Conservation (phyloP, 2,329 filamentous ascomycete genomes). For the Lasiodiplodia sp. region DNA sequence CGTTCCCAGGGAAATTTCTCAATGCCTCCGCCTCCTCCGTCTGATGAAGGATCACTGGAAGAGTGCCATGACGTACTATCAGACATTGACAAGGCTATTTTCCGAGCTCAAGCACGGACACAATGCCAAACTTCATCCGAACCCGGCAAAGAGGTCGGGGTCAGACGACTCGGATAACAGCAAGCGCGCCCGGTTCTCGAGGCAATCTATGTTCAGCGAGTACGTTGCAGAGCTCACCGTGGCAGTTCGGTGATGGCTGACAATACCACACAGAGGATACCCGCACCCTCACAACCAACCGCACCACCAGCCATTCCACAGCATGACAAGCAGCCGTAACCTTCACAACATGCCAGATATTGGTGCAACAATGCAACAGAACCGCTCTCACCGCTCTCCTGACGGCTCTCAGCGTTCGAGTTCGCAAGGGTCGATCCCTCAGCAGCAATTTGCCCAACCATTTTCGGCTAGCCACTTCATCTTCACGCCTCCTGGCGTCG, state of each 20-base stretch:
- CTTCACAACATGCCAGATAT: neutral
- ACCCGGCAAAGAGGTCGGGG: conserved; percentile 4
- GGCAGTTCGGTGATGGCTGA: neutral
- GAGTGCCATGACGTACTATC: conserved; percentile 27
- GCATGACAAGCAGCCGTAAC: neutral
- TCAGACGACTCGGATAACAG: neutral
- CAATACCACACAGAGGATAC: neutral
- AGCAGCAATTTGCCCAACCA: neutral
- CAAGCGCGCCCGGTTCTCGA: conserved; percentile 4
- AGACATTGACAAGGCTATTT: conserved; percentile 19
- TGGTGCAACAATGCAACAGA: neutral
- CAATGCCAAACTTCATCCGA: neutral
- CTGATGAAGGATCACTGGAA: conserved; percentile 30
- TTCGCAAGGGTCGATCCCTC: conserved; percentile 10
- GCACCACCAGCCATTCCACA: neutral
- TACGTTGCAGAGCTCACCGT: neutral
- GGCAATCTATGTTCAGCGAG: neutral
- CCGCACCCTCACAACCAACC: neutral
- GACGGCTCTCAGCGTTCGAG: conserved; percentile 3
- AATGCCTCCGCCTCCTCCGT: conserved; percentile 13
- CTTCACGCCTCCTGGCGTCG: conserved; percentile 19
- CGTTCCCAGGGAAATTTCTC: conserved; percentile 2
- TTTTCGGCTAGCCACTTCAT: conserved; percentile 23
- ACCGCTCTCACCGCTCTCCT: neutral
- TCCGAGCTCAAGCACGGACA: conserved; percentile 15